Evolutionary conservation across 202 grass and related monocot genomes (phyloP).

Genomic region (Bolboschoenoplectus hybrid): DNA sequence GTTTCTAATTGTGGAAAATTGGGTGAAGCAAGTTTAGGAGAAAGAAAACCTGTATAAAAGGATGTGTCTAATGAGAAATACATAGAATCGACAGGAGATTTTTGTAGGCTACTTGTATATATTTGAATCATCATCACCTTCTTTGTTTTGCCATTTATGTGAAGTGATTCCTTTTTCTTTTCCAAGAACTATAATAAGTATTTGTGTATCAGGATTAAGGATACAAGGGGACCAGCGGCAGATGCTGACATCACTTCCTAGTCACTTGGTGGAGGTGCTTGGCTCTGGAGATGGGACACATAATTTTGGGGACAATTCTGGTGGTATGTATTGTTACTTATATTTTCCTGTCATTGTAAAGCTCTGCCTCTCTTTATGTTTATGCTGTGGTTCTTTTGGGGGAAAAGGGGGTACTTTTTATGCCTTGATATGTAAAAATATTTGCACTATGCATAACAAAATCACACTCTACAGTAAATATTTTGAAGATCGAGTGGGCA

Average conservation of each 20-base stretch:
- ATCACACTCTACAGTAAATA: not conserved
- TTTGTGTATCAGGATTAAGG: conserved; percentile 59
- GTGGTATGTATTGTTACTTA: conserved; percentile 35
- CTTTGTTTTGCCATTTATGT: not conserved
- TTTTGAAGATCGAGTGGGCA: not conserved
- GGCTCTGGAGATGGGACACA: conserved; percentile 66
- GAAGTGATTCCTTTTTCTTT: not conserved
- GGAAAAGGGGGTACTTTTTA: not conserved
- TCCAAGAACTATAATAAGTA: conserved; percentile 13
- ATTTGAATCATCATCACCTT: not conserved
- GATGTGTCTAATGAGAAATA: not conserved
- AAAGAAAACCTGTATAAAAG: not conserved
- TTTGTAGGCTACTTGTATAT: not conserved
- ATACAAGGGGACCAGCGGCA: conserved; percentile 75
- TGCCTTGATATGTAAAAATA: not conserved
- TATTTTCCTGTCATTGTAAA: conserved; percentile 18
- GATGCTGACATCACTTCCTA: conserved; percentile 82
- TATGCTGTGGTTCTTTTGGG: not conserved
- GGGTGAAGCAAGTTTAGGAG: not conserved
- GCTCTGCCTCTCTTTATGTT: conserved; percentile 19
- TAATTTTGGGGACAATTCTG: conserved; percentile 80
- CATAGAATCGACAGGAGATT: not conserved
- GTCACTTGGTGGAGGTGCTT: conserved; percentile 83
- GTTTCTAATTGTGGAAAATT: not conserved
- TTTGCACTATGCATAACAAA: not conserved